Percentiles rank a stretch among this genome's conserved stretches.
Evolutionary conservation across 805 yeast genomes (phyloP).

Genomic region (Kazachstania psychrophila): DNA sequence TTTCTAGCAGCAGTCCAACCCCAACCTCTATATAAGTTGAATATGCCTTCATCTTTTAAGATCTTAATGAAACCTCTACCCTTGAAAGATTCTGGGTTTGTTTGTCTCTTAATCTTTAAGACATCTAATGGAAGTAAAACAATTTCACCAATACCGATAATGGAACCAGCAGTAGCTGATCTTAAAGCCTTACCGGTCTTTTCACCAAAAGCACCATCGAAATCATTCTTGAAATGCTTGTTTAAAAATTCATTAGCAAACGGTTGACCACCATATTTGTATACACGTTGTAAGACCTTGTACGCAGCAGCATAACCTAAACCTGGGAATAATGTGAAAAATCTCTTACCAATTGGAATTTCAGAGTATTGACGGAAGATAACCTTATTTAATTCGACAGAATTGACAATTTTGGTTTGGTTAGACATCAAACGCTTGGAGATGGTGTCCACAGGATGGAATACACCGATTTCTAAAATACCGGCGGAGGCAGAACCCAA

Average conservation of each 20-base stretch:
- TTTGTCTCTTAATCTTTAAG: slow-evolving; percentile 95
- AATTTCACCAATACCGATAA: slow-evolving; percentile 97
- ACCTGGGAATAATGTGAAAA: slow-evolving; percentile 90
- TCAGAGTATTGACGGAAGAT: slow-evolving; percentile 76
- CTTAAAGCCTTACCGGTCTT: slow-evolving; percentile 96
- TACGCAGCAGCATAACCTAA: slow-evolving; percentile 96
- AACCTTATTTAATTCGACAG: slow-evolving; percentile 68
- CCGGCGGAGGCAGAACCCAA: slow-evolving; percentile 98
- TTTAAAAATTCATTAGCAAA: slow-evolving; percentile 89
- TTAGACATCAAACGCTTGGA: slow-evolving; percentile 91
- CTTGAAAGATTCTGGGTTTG: slow-evolving; percentile 98
- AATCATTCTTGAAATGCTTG: slow-evolving; percentile 57
- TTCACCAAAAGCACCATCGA: slow-evolving; percentile 73
- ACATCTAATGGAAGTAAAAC: slow-evolving; percentile 93
- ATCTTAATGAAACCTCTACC: slow-evolving; percentile 94
- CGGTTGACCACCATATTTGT: slow-evolving; percentile 99
- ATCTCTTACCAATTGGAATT: slow-evolving; percentile 59
- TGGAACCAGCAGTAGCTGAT: slow-evolving; percentile 95
- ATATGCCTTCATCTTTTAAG: slow-evolving; percentile 73
- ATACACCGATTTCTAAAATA: slow-evolving; percentile 88
- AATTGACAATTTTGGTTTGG: slow-evolving; percentile 54
- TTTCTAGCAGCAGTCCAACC: slow-evolving; percentile 99
- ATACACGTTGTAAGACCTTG: slow-evolving; percentile 92
- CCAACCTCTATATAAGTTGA: slow-evolving; percentile 94
- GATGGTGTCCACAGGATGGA: slow-evolving; percentile 98